phyloP scores from a whole-genome alignment of 2,329 filamentous ascomycete species.

The Aspergillus fructus region DNA sequence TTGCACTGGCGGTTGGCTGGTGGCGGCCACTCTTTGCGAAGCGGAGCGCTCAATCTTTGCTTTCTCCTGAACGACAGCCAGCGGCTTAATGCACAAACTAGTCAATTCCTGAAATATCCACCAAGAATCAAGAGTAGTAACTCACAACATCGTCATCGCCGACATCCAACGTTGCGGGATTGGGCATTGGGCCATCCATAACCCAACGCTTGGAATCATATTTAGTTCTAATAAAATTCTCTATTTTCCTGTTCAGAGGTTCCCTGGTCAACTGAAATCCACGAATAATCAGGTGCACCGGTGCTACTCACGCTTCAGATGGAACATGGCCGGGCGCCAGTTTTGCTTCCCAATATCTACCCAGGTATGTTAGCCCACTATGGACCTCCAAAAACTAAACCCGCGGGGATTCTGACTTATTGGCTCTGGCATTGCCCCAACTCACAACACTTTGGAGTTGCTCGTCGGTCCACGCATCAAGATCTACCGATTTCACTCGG shows the following conservation, averaged over 20 bases:
- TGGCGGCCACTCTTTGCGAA: constrained; percentile 50
- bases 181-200: constrained; percentile 95
- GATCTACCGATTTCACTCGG: constrained; percentile 94
- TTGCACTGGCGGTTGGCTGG: constrained; percentile 45
- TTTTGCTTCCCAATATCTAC: constrained; percentile 88
- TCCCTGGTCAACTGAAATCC: background rate
- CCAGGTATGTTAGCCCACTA: constrained; percentile 12
- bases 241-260: constrained; percentile 68
- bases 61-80: constrained; percentile 68
- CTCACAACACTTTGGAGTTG: constrained; percentile 89
- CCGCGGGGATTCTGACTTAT: constrained; percentile 63
- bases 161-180: constrained; percentile 84
- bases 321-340: constrained; percentile 86
- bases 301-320: constrained; percentile 68
- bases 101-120: background rate
- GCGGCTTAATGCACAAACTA: constrained; percentile 47
- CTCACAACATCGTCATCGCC: constrained; percentile 78
- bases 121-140: constrained; percentile 28
- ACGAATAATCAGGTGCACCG: background rate
- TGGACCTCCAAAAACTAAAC: background rate
- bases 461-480: constrained; percentile 98
- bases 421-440: constrained; percentile 95
- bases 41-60: constrained; percentile 65
- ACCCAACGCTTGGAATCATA: constrained; percentile 98
- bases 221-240: constrained; percentile 99